Percentiles rank a stretch among this genome's conserved stretches.
Evolutionary conservation across 2,329 filamentous ascomycete genomes (phyloP).

Genomic region (Fusarium incarnatum): DNA sequence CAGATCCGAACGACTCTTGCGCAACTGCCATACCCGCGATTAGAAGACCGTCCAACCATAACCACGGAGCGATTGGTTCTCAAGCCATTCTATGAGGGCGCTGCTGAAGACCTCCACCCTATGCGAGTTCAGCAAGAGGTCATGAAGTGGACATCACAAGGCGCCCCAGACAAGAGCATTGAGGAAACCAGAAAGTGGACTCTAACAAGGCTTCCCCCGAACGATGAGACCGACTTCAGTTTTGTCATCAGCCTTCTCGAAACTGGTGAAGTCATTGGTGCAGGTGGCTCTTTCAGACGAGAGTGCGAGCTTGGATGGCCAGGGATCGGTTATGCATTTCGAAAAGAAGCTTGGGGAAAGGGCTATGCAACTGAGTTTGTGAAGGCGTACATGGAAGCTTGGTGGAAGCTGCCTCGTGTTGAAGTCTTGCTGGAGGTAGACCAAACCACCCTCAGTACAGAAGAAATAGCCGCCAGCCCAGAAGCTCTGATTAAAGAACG

Average conservation of each 20-base stretch:
- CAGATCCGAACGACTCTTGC: conserved; percentile 5
- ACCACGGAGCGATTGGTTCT: not conserved
- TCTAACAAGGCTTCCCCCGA: not conserved
- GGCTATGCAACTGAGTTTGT: conserved; percentile 14
- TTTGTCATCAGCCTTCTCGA: conserved; percentile 11
- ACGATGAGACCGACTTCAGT: not conserved
- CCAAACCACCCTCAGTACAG: not conserved
- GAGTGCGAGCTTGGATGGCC: conserved; percentile 20
- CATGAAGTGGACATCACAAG: conserved; percentile 19
- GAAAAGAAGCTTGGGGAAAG: conserved; percentile 15
- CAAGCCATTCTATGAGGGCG: conserved; percentile 7
- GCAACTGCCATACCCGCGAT: not conserved
- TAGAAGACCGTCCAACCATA: not conserved
- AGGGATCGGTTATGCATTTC: conserved; percentile 14
- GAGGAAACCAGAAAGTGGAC: not conserved
- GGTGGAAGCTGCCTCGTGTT: not conserved
- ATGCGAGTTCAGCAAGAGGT: conserved; percentile 15
- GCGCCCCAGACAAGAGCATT: not conserved
- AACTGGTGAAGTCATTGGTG: conserved; percentile 4
- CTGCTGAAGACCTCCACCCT: conserved; percentile 1
- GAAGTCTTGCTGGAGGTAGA: not conserved
- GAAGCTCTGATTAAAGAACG: not conserved
- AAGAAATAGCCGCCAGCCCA: not conserved
- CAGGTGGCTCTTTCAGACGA: conserved; percentile 3
- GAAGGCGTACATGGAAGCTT: not conserved